Conservation (phyloP, 2,329 filamentous ascomycete genomes). For the Magnaporthiopsis incrustans region DNA sequence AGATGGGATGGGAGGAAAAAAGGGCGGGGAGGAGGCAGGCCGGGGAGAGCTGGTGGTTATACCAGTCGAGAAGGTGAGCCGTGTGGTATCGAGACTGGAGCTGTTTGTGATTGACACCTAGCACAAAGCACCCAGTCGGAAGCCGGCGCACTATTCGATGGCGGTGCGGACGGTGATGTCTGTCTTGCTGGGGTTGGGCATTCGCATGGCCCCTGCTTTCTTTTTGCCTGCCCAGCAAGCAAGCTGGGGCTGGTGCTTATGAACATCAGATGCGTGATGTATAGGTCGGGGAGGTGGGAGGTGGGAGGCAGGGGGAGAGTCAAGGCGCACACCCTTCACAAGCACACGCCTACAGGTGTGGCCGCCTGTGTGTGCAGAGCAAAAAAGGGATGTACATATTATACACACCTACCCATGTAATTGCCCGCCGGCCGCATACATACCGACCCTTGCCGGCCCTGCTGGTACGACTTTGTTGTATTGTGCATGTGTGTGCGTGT, state of each 20-base stretch:
- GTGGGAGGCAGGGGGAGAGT: too few species aligned
- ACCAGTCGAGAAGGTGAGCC: slow-evolving; percentile 5
- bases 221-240: neutral
- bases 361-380: neutral
- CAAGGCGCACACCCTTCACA: neutral
- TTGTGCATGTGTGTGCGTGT: slow-evolving; percentile 6
- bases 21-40: slow-evolving; percentile 5
- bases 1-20: slow-evolving; percentile 4
- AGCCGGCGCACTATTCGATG: slow-evolving; percentile 3
- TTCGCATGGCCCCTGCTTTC: neutral
- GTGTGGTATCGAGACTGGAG: slow-evolving; percentile 7
- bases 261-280: neutral
- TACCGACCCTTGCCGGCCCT: neutral
- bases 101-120: slow-evolving; percentile 7
- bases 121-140: slow-evolving; percentile 6
- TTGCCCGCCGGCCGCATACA: neutral
- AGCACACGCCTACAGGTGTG: neutral
- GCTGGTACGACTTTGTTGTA: neutral
- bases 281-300: neutral
- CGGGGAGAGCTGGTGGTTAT: slow-evolving; percentile 1
- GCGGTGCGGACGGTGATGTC: slow-evolving; percentile 1
- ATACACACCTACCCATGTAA: neutral
- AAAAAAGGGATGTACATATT: neutral
- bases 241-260: neutral
- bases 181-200: slow-evolving; percentile 2